Conservation (phyloP, 306 rosid species). For the Vigna nakashimae region DNA sequence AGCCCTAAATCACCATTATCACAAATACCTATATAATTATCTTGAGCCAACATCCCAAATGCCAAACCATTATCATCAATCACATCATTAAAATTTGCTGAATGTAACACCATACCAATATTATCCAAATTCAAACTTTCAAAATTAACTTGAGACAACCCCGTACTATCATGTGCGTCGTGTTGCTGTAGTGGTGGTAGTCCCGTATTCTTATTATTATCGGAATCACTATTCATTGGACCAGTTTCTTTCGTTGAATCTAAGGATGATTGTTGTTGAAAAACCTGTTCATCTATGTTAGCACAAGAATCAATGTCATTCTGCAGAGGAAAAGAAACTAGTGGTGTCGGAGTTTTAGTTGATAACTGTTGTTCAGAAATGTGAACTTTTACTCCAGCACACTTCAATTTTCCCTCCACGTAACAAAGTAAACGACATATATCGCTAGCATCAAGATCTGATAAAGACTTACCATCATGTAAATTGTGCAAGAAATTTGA, state of each 20-base stretch:
- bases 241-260: not conserved
- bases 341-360: not conserved
- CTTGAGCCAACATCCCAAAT: not conserved
- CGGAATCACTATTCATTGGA: not conserved
- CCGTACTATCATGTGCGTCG: not conserved
- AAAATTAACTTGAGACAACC: not conserved
- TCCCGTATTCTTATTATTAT: not conserved
- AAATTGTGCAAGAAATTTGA: conserved; percentile 14
- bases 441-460: not conserved
- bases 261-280: not conserved
- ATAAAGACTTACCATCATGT: conserved; percentile 5
- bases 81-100: not conserved
- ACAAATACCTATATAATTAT: not conserved
- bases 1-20: not conserved
- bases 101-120: not conserved
- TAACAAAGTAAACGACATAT: conserved; percentile 8
- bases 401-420: not conserved
- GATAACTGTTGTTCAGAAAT: not conserved
- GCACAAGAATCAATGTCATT: not conserved
- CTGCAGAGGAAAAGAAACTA: not conserved
- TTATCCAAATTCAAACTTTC: no score
- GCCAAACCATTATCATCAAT: not conserved
- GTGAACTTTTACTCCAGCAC: not conserved
- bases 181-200: not conserved
- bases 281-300: not conserved